Evolutionary conservation across 108 stramenopile genomes (phyloP).

Genomic region (Cyclostephanos tholiformis): DNA sequence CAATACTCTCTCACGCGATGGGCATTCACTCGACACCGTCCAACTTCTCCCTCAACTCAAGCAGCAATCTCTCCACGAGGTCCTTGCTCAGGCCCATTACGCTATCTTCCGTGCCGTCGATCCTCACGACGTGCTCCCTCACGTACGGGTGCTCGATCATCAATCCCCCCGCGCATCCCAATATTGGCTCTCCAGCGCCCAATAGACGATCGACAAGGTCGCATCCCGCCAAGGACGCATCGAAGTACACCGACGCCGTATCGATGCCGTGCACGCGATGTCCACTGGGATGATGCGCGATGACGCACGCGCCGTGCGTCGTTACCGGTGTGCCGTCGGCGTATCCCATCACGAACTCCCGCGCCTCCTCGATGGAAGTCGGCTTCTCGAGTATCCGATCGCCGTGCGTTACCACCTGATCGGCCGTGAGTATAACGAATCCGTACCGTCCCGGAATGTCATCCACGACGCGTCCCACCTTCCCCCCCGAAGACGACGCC

Average conservation of each 20-base stretch:
- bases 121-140: too few relatives aligned
- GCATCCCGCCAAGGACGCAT: too few relatives aligned
- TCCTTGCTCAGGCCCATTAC: too few relatives aligned
- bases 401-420: too few relatives aligned
- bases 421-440: slow-evolving; percentile 75
- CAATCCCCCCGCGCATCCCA: slow-evolving; percentile 82
- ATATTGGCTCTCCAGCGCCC: slow-evolving; percentile 61
- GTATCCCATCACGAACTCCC: slow-evolving; percentile 62
- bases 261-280: too few relatives aligned
- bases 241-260: too few relatives aligned
- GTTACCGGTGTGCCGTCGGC: too few relatives aligned
- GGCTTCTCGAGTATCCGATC: slow-evolving; percentile 83
- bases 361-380: slow-evolving; percentile 66
- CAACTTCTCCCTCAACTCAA: slow-evolving; percentile 22
- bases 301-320: too few relatives aligned
- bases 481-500: not conserved
- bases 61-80: slow-evolving; percentile 22
- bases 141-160: slow-evolving; percentile 92
- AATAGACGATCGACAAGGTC: slow-evolving; percentile 68
- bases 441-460: slow-evolving; percentile 4
- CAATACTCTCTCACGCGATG: too few relatives aligned
- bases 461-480: not conserved
- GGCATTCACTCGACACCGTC: not conserved
- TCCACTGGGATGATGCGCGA: too few relatives aligned
- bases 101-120: too few relatives aligned